Evolutionary conservation across 1,284 basidiomycete genomes (phyloP), one percentile per base, ranked within the genome.

Genomic region (Apiotrichum sp.): DNA sequence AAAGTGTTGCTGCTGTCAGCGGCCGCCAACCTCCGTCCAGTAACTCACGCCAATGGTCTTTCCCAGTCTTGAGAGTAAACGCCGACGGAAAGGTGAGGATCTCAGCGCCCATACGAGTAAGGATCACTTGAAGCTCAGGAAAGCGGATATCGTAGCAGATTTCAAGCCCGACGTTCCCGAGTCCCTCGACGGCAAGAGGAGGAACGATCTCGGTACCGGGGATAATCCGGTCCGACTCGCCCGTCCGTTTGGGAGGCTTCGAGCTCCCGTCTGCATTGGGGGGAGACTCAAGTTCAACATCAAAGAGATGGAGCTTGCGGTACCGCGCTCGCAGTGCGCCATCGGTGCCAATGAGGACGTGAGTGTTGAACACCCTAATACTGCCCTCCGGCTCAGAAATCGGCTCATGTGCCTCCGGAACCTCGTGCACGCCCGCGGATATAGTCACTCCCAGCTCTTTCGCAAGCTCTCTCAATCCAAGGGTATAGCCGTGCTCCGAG

Each of bases 91-190:
- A 79, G 0, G 77, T 73, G 13, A 82, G 58, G n/a, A 80, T 58
- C 5, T 80, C 66, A 0, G 79, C 79, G 0, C 80, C 80, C 35
- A 70, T 64, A 11, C 75, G 55, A 0, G 78, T 69, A 7, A 81
- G 63, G 3, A 74, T 66, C 5, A 78, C 64, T 1, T 77, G 73
- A 0, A 75, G 70, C 61, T 81, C 80, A 1, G 80, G 79, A 55
- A 80, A 80, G 1, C 80, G 70, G 22, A 81, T 63, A 60, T 82
- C 80, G 66, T 80, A 82, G 69, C 80, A 82, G 6, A 80, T 81
- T 56, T 79, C 67, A n/a, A 80, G 61, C 8, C 78, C 75, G 39
- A 78, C 62, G 11, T 72, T 74, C 11, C 80, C 80, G 9, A 80
- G 51, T 0, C 74, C 65, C 2, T 61, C 47, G 0, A 76, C 56